These are phyloP conservation scores for Cytospora leucostoma DNA, from an alignment of 2,329 filamentous ascomycete genomes.

Conservation along the genomic window DNA sequence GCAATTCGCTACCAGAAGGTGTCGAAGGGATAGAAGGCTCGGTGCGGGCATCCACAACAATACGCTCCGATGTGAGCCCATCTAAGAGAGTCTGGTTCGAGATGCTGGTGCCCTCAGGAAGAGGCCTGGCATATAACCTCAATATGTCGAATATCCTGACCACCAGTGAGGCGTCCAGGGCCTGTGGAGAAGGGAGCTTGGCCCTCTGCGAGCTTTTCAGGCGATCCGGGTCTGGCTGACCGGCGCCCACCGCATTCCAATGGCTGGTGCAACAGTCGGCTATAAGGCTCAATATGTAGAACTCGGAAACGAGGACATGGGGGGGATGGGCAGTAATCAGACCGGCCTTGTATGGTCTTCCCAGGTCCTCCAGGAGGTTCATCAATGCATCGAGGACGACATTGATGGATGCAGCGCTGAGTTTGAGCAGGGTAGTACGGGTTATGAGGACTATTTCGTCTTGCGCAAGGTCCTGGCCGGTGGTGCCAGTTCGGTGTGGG, in stretches of 20 bases:
- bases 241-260: constrained; percentile 47
- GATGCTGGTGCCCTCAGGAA: constrained; percentile 58
- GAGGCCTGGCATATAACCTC: constrained; percentile 58
- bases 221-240: constrained; percentile 15
- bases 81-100: constrained; percentile 60
- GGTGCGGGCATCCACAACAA: constrained; percentile 37
- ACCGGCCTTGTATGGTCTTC: constrained; percentile 52
- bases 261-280: constrained; percentile 66
- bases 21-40: constrained; percentile 33
- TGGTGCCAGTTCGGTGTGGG: constrained; percentile 63
- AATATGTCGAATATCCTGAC: constrained; percentile 57
- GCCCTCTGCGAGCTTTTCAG: constrained; percentile 29
- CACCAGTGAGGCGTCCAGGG: constrained; percentile 54
- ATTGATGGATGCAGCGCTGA: constrained; percentile 56
- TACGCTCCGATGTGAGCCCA: constrained; percentile 44
- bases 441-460: constrained; percentile 64
- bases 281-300: constrained; percentile 63
- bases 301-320: constrained; percentile 64
- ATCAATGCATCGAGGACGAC: constrained; percentile 60
- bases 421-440: constrained; percentile 60
- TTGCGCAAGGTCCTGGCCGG: constrained; percentile 56
- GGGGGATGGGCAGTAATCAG: constrained; percentile 53
- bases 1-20: constrained; percentile 37
- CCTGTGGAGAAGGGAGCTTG: constrained; percentile 37
- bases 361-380: constrained; percentile 59